Evolutionary conservation across 768 basidiomycete genomes (phyloP), one percentile per base, ranked within the genome.

Genomic region (Suillus variegatus): DNA sequence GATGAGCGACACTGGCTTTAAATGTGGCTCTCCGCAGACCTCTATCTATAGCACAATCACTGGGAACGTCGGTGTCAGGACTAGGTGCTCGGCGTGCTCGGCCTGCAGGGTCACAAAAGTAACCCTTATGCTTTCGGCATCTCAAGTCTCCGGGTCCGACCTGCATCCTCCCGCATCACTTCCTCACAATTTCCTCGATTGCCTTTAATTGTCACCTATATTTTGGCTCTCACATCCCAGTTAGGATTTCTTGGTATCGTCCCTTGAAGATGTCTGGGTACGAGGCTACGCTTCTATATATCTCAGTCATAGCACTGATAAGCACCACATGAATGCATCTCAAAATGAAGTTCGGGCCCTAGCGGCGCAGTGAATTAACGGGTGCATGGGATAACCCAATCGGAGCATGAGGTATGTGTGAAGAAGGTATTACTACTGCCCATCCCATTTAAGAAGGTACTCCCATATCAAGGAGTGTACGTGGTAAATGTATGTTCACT

Each of bases 401-500:
- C 28, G 18, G 16, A 54, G 51, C 16, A 28, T 18, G 28, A 32
- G 2, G 28, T 36, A 36, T 25, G n/a, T 40, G 22, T 57, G 13
- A 40, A 57, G 38, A 35, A 22, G 22, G 35, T 56, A 56, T 8
- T 25, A 40, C 56, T 25, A 5, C 22, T n/a, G 14, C 13, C 35
- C 18, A 20, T 54, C 52, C 54, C 35, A 22, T 40, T 40, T 3
- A 57, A 57, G 13, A 61, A 54, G 36, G 3, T 60, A 66, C 40
- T 44, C 65, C 36, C 10, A 49, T 70, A 41, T 64, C 22, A 68
- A 32, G 56, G 61, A 46, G 65, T 35, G 40, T 63, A 63, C 49
- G 40, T 43, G 12, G 72, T 64, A 46, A 68, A 68, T 3, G 74
- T 75, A 46, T 75, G 64, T 10, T 68, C 69, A 56, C 73, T 74